Evolutionary conservation across 441 rosid genomes (phyloP).

Genomic region (Adansonia rubrostipa): DNA sequence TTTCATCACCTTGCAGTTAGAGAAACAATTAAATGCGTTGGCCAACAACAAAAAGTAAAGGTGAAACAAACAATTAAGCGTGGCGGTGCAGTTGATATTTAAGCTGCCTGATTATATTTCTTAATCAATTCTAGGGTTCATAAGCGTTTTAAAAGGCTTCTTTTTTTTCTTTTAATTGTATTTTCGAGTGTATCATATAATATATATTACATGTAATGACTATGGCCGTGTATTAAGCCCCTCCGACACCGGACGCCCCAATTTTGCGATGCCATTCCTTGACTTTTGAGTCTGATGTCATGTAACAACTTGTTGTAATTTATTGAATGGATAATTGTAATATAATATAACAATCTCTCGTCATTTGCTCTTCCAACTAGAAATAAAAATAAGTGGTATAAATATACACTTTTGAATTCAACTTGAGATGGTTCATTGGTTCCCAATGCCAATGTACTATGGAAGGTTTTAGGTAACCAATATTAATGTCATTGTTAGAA

Average conservation of each 20-base stretch:
- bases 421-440: too few species aligned
- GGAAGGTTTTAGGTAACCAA: too few species aligned
- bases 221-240: not conserved
- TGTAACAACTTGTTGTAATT: not conserved
- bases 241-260: not conserved
- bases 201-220: not conserved
- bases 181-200: not conserved
- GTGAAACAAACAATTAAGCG: constrained; percentile 22
- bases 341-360: not conserved
- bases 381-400: not conserved
- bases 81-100: not conserved
- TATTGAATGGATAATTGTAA: not conserved
- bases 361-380: not conserved
- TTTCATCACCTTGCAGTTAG: constrained; percentile 54
- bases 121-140: not conserved
- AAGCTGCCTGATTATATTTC: not conserved
- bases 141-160: not conserved
- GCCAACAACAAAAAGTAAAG: constrained; percentile 43
- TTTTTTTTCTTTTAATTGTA: not conserved
- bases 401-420: too few species aligned
- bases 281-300: not conserved
- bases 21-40: constrained; percentile 58
- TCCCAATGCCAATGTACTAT: too few species aligned
- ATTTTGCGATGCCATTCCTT: not conserved
- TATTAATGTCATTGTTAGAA: too few species aligned